Evolutionary conservation across 148 eudicot genomes (phyloP).

Genomic region (Pharnaceum exiguum): DNA sequence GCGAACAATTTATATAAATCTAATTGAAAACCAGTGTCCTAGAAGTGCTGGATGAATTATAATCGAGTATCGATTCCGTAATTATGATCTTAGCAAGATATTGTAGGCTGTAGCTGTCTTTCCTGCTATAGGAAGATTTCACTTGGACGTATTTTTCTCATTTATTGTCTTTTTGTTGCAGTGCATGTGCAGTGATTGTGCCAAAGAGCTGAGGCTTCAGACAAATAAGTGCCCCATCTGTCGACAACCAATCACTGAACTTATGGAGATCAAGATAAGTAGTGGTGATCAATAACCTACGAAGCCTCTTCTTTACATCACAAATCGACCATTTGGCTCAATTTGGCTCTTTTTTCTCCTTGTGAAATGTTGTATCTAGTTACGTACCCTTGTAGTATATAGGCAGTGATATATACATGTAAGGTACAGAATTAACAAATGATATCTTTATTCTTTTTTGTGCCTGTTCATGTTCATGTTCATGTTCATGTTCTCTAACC

Average conservation of each 20-base stretch:
- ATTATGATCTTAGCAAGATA: too few species aligned
- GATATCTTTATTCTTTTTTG: background rate
- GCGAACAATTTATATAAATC: too few species aligned
- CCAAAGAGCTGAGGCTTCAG: conserved; percentile 62
- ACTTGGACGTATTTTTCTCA: background rate
- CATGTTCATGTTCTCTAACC: too few species aligned
- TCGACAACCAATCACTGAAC: conserved; percentile 57
- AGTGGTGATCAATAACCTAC: conserved; percentile 16
- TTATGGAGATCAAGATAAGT: conserved; percentile 62
- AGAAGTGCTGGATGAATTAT: too few species aligned
- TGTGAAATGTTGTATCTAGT: conserved; percentile 20
- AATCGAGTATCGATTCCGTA: too few species aligned
- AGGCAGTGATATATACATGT: background rate
- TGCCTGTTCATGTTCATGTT: background rate
- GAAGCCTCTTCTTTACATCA: conserved; percentile 2
- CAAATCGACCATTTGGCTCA: conserved; percentile 12
- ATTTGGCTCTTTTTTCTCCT: conserved; percentile 3
- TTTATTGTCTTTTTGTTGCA: conserved; percentile 22
- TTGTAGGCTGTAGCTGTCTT: background rate
- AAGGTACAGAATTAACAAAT: too few species aligned
- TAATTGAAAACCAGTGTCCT: too few species aligned
- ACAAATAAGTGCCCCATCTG: conserved; percentile 78
- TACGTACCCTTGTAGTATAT: conserved; percentile 18
- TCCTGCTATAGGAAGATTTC: background rate
- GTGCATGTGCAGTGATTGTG: conserved; percentile 87